Evolutionary conservation across 129 eudicot species (phyloP), one percentile per base, ranked within the genome.

Genomic region (Arctium minus): DNA sequence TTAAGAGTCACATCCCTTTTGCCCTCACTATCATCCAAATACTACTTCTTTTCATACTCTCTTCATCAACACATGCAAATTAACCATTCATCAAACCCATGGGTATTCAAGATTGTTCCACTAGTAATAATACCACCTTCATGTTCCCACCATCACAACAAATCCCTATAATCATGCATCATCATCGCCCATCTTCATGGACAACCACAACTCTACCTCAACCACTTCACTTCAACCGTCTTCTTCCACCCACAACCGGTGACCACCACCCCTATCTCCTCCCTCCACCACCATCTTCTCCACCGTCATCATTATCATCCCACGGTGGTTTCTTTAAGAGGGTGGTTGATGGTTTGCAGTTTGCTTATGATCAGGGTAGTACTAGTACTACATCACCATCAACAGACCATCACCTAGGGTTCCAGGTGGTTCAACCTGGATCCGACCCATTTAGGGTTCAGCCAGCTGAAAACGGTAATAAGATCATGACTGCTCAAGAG

Each of bases 401-500:
- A 2, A 77, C 90, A 3, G 83, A 74, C 62, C 82, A 83, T 53
- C 48, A 27, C 15, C 38, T 78, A 12, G 89, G 89, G 42, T 74
- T 73, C 4, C 88, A 89, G 73, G 88, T 85, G 10, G 85, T 64
- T 80, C 94, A 87, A 74, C 89, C 92, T 7, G 86, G 86, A 65
- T 83, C 90, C 30, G 89, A 79, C 80, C 91, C 95, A 38, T 90
- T 90, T 53, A 86, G 88, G 13, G 87, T 90, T 79, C 97, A 88
- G 70, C 81, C 27, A 22, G 27, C 88, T 2, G 98, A 94, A 64
- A 75, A 90, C 18, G 87, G 83, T 81, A 90, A 91, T 78, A 60
- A 60, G 68, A 60, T 15, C 22, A 88, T 92, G 90, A 89, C 85
- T 35, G 87, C 97, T 80, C 98, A 88, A 75, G 96, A 94, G 75